These are phyloP conservation scores for Penicillium arizonense DNA, from an alignment of 495 filamentous ascomycete genomes.

Conservation along the genomic window DNA sequence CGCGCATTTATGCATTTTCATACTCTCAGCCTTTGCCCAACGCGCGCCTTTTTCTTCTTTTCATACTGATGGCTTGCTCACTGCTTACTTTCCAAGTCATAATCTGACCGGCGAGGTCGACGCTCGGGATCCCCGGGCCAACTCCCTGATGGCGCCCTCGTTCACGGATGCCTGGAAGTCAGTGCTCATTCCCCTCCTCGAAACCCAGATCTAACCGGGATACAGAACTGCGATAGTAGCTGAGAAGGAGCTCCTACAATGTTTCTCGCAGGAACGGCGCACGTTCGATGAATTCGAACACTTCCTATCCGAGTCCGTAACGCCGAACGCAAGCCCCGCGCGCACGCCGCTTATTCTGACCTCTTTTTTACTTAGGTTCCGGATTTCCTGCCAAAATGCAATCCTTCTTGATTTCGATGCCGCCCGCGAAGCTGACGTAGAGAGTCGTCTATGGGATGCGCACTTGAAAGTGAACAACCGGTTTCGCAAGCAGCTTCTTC, in stretches of 20 bases:
- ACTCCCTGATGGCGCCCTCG: constrained; percentile 46
- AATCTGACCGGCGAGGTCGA: constrained; percentile 56
- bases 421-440: constrained; percentile 60
- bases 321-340: constrained; percentile 5
- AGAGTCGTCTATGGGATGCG: constrained; percentile 72
- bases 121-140: constrained; percentile 47
- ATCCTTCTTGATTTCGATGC: constrained; percentile 73
- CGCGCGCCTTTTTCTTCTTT: constrained; percentile 3
- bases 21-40: constrained; percentile 4
- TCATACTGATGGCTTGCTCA: constrained; percentile 45
- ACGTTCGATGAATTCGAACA: constrained; percentile 58
- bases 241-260: constrained; percentile 49
- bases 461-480: constrained; percentile 74
- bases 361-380: constrained; percentile 53
- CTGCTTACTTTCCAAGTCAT: constrained; percentile 41
- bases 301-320: constrained; percentile 56
- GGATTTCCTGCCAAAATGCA: constrained; percentile 64
- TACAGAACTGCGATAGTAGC: constrained; percentile 43
- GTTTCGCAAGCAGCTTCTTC: constrained; percentile 63
- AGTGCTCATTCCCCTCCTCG: constrained; percentile 22
- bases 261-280: constrained; percentile 51
- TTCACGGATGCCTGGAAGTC: constrained; percentile 53
- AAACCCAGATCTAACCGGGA: constrained; percentile 17
- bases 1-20: constrained; percentile 12
- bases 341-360: constrained; percentile 19